Evolutionary conservation across 148 eudicot genomes (phyloP), one percentile per base, ranked within the genome.

Genomic region (Salicornia ramosissima): DNA sequence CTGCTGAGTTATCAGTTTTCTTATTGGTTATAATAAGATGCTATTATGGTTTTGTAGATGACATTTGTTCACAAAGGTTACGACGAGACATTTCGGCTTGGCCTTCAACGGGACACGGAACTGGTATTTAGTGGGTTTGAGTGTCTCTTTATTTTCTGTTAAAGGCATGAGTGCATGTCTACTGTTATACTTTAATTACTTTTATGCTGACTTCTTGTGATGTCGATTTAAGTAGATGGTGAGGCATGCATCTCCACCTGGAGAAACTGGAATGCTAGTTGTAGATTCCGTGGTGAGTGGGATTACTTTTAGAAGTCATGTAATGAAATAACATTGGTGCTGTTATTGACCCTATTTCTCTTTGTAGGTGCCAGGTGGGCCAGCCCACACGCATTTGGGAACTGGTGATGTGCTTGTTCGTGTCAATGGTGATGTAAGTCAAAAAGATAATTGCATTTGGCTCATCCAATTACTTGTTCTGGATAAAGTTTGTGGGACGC

Each of bases 61-160:
- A 95, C 99, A 12, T 95, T 95, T 82, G 81, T 95, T 21, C 99
- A 95, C 83, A 89, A 95, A 78, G 99, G 99, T 67, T 95, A 83
- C 86, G 97, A 95, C 77, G 99, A 95, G 83, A 91, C 87, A 64
- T 93, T 91, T 62, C 91, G 97, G 59, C 96, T 95, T 81, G 99
- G 99, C 43, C 91, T 89, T 53, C 85, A 75, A 74, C 82, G 80
- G 74, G 96, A 85, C 61, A 89, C 93, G 21, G 99, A 95, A 72
- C 84, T 87, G 97, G 99, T 94, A 77, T 60, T 21, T 77, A 6
- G 14, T 42, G 66, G 53, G 59, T 62, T 61, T 42, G 42, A 62
- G 9, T 39, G 47, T 30, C 26, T n/a, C 54, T 46, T 21, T 47
- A 0, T 29, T 67, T 39, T 47, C 51, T 62, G 60, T 55, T 11